A percentile compares a stretch with the other conserved stretches of the same genome.
phyloP scores from a whole-genome alignment of 768 basidiomycete species.

The Trametes cubensis region DNA sequence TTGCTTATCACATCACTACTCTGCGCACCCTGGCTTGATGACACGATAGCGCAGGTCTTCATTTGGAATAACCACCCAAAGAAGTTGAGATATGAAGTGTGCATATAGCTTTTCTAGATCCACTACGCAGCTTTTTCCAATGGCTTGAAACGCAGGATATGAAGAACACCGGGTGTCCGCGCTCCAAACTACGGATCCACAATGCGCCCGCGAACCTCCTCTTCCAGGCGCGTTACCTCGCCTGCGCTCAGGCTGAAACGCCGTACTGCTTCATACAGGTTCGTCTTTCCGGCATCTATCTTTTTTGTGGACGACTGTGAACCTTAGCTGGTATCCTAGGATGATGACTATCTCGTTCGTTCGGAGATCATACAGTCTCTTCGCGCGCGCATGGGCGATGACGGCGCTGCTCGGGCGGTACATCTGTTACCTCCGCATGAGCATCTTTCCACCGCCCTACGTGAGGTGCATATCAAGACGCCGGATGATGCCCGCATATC shows the following conservation, averaged over 20 bases:
- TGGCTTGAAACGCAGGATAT: constrained; percentile 39
- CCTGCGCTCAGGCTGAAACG: constrained; percentile 53
- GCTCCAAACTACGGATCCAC: constrained; percentile 49
- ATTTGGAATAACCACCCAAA: constrained; percentile 68
- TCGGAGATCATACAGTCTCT: constrained; percentile 59
- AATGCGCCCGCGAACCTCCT: constrained; percentile 61
- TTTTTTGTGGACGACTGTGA: constrained; percentile 2
- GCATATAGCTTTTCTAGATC: constrained; percentile 21
- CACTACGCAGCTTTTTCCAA: neutral
- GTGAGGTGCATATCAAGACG: constrained; percentile 41
- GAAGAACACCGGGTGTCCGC: constrained; percentile 43
- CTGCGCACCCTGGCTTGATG: constrained; percentile 49
- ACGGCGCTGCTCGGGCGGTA: constrained; percentile 36
- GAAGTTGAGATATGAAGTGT: constrained; percentile 46
- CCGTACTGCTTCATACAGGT: constrained; percentile 68
- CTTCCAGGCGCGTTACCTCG: constrained; percentile 64
- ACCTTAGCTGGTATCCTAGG: constrained; percentile 40
- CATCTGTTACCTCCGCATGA: constrained; percentile 66
- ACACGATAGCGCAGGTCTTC: constrained; percentile 50
- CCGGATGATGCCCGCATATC: constrained; percentile 25
- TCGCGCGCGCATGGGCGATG: constrained; percentile 41
- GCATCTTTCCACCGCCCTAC: constrained; percentile 55
- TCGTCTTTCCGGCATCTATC: constrained; percentile 10
- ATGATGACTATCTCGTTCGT: constrained; percentile 67
- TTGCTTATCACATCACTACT: constrained; percentile 54